A percentile compares a stretch with the other conserved stretches of the same genome.
Evolutionary conservation across 2,329 filamentous ascomycete genomes (phyloP).

Genomic region (Pestalotiopsis sp.): DNA sequence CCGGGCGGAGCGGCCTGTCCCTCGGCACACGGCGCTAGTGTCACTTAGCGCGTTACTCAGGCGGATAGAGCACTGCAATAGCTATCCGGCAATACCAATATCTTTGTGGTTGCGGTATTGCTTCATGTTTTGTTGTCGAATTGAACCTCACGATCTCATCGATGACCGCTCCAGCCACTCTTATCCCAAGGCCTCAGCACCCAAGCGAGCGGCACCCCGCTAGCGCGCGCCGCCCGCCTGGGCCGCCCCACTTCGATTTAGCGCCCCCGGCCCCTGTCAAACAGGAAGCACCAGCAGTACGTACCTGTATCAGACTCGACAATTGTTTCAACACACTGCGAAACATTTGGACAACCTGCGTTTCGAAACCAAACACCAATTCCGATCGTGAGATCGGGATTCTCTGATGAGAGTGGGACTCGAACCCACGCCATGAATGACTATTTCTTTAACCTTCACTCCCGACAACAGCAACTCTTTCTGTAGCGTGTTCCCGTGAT

Average conservation of each 20-base stretch:
- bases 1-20: background rate
- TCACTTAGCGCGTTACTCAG: background rate
- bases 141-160: background rate
- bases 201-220: background rate
- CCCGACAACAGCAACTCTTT: too few relatives aligned
- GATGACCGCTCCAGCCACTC: background rate
- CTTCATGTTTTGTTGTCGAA: background rate
- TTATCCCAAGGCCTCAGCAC: background rate
- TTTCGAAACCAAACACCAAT: background rate
- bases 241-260: background rate
- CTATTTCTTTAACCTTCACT: constrained; percentile 12
- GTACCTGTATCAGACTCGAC: background rate
- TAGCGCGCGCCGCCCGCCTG: background rate
- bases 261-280: background rate
- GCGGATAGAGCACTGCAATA: background rate
- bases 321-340: background rate
- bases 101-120: background rate
- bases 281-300: background rate
- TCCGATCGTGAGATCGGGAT: background rate
- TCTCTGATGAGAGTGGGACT: constrained; percentile 47
- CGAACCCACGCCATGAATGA: constrained; percentile 52
- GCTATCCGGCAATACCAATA: background rate
- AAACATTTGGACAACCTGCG: too few relatives aligned
- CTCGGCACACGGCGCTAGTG: background rate
- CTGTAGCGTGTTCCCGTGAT: too few relatives aligned